phyloP scores from a whole-genome alignment of 768 basidiomycete genomes.

The Boletales sp. region DNA sequence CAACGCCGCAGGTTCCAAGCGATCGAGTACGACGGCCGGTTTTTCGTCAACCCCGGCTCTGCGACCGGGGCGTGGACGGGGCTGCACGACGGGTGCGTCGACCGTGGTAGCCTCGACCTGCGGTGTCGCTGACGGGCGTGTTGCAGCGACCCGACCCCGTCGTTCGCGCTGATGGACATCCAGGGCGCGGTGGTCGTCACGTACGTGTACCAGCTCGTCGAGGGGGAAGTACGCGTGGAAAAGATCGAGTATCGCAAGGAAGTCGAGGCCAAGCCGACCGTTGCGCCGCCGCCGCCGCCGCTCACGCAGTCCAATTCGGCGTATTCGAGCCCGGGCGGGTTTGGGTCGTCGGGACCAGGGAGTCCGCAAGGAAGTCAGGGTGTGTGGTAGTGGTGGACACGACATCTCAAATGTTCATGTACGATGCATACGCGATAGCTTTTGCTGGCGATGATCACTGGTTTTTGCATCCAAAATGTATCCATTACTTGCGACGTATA shows the following conservation, averaged over 20 bases:
- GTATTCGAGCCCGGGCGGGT: slow-evolving; percentile 25
- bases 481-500: too few relatives aligned
- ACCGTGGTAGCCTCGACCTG: too few relatives aligned
- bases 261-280: slow-evolving; percentile 35
- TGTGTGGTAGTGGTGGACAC: slow-evolving; percentile 22
- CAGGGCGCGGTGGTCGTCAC: slow-evolving; percentile 97
- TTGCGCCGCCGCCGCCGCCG: slow-evolving; percentile 8
- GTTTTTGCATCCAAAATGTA: too few relatives aligned
- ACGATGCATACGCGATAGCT: too few relatives aligned
- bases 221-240: slow-evolving; percentile 90
- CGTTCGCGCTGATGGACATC: slow-evolving; percentile 96
- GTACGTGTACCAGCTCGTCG: slow-evolving; percentile 93
- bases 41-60: slow-evolving; percentile 95
- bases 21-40: slow-evolving; percentile 83
- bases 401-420: background rate
- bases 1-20: slow-evolving; percentile 99
- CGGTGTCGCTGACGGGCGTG: too few relatives aligned
- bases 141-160: slow-evolving; percentile 79
- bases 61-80: slow-evolving; percentile 96
- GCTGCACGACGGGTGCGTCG: slow-evolving; percentile 10
- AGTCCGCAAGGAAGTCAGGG: slow-evolving; percentile 25
- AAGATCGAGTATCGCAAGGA: slow-evolving; percentile 84
- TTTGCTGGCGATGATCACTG: too few relatives aligned
- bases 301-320: slow-evolving; percentile 29
- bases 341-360: slow-evolving; percentile 18